phyloP scores from a whole-genome alignment of 352 stramenopile species.

The Phytophthora quininea region DNA sequence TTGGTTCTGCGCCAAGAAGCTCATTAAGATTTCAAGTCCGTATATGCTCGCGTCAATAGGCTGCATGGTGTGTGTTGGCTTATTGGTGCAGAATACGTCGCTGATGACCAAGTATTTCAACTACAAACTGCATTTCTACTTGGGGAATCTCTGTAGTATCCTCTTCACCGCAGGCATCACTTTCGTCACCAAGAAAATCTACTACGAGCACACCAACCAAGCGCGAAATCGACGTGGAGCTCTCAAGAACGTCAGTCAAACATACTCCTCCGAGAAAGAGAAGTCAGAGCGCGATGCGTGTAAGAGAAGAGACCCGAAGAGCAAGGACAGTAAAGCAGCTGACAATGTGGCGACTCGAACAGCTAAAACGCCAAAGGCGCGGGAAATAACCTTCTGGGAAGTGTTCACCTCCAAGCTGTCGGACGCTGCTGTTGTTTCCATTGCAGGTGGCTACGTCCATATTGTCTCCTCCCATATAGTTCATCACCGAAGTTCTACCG shows the following conservation, averaged over 20 bases:
- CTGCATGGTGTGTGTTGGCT: slow-evolving; percentile 12
- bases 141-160: slow-evolving; percentile 17
- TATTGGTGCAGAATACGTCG: slow-evolving; percentile 24
- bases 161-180: slow-evolving; percentile 17
- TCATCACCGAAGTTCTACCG: slow-evolving; percentile 3
- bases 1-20: slow-evolving; percentile 1
- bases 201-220: slow-evolving; percentile 25
- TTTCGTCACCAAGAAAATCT: slow-evolving; percentile 10
- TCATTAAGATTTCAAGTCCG: background rate
- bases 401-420: slow-evolving; percentile 36
- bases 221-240: slow-evolving; percentile 7
- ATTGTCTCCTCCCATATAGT: slow-evolving; percentile 18
- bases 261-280: background rate
- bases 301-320: background rate
- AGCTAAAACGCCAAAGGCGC: slow-evolving; percentile 6
- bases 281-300: background rate
- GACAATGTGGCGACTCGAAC: background rate
- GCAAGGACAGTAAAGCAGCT: background rate
- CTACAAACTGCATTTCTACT: slow-evolving; percentile 42
- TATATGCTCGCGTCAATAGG: slow-evolving; percentile 13
- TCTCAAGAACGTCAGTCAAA: too few relatives aligned
- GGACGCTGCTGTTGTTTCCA: slow-evolving; percentile 12
- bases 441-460: slow-evolving; percentile 33
- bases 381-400: too few relatives aligned
- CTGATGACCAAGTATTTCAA: slow-evolving; percentile 18